Conservation (phyloP, 2,329 filamentous ascomycete genomes). For the Phialophora macrospora region DNA sequence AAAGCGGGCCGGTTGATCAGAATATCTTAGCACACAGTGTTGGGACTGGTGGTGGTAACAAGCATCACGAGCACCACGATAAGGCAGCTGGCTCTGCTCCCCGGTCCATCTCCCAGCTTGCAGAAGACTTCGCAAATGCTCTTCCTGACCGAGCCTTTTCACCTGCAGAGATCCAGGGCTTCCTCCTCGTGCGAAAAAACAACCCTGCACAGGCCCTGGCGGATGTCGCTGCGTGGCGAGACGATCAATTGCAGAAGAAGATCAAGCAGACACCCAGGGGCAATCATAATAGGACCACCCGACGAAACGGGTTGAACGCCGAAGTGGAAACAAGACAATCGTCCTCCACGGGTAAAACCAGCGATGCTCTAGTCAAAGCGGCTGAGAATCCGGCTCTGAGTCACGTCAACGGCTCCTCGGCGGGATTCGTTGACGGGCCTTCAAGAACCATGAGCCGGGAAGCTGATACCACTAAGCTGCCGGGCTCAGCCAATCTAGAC, state of each 20-base stretch:
- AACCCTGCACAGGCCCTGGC: conserved; percentile 52
- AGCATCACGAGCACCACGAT: not conserved
- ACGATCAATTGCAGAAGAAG: conserved; percentile 23
- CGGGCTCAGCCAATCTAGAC: not conserved
- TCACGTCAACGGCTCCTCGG: not conserved
- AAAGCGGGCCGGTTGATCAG: not conserved
- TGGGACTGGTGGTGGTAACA: not conserved
- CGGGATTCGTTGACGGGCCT: not conserved
- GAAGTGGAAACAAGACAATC: not conserved
- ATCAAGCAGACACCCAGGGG: not conserved
- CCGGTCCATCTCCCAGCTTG: conserved; percentile 46
- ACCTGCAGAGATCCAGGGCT: conserved; percentile 59
- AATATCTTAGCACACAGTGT: not conserved
- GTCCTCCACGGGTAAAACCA: not conserved
- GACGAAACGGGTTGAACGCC: not conserved
- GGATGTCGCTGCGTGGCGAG: conserved; percentile 49
- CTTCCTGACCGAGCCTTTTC: conserved; percentile 55
- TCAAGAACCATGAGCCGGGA: not conserved
- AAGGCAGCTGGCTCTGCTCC: not conserved
- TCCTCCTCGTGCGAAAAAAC: conserved; percentile 56
- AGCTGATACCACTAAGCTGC: not conserved
- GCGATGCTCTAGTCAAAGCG: not conserved
- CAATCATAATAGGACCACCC: not conserved
- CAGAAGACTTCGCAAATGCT: conserved; percentile 50
- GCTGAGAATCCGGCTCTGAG: not conserved